Evolutionary conservation across 2,329 filamentous ascomycete genomes (phyloP), one percentile per base, ranked within the genome.

Genomic region (Aureobasidium lini): DNA sequence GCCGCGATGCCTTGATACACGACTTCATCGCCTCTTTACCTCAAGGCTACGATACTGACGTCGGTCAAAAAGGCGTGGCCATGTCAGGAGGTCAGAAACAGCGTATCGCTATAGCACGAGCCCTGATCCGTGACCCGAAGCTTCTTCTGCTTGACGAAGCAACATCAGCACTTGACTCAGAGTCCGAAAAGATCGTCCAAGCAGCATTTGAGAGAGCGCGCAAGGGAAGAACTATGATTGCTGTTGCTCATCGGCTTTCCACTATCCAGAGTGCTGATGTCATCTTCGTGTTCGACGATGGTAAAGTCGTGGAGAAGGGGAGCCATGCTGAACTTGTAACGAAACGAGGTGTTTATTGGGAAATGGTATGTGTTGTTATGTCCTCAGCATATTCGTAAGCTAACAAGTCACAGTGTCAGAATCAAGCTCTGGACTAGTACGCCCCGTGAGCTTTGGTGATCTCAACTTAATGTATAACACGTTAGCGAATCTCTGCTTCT

Each of bases 1-100:
- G 86, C 67, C 79, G 79, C 60, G 72, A 87, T 15, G 86, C 86
- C 32, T 86, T 87, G 67, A 87, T 90, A 62, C 85, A 89, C 71
- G 84, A 89, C 34, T 83, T 82, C 23, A 86, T 90, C 64, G 73
- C 76, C 60, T 72, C 77, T 1, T 73, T 90, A 13, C 85, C 85
- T 0, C 73, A 86, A 15, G 84, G 85, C 0, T 89, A 89, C 67
- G 73, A 86, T 11, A 89, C 86, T 0, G 68, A 70, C 23, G 72
- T 71, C 58, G 75, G 75, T 6, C 66, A 70, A 5, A 73, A 71
- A 39, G 75, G 73, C 3, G 72, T 70, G 28, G 70, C 73, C 49
- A 64, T 77, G 11, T 75, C 73, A 10, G 75, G 75, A 31, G 75
- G 75, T 7, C 75, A 77, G 50, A 68, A 71, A 40, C 75, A 77